Percentiles rank a stretch among this genome's conserved stretches.
Evolutionary conservation across 2,329 filamentous ascomycete species (phyloP).

Genomic region (Pestalotiopsis sp.): DNA sequence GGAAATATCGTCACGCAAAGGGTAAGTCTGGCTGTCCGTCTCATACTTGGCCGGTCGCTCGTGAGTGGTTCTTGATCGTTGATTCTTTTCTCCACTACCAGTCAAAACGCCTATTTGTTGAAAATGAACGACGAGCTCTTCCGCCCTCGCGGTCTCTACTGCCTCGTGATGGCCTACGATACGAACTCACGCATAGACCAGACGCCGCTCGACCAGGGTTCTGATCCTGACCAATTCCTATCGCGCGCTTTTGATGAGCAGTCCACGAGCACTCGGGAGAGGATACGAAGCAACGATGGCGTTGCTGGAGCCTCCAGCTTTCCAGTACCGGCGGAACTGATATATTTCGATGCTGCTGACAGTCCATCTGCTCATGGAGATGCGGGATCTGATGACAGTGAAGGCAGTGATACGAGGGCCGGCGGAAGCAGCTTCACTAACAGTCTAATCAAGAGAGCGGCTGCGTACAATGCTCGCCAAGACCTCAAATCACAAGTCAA

Average conservation of each 20-base stretch:
- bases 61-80: background rate
- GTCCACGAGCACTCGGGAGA: background rate
- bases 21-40: slow-evolving; percentile 3
- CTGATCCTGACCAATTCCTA: slow-evolving; percentile 12
- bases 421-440: background rate
- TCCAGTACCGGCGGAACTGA: slow-evolving; percentile 5
- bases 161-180: slow-evolving; percentile 25
- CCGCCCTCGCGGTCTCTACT: slow-evolving; percentile 25
- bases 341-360: background rate
- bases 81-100: background rate
- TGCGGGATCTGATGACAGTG: slow-evolving; percentile 6
- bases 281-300: background rate
- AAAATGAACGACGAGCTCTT: slow-evolving; percentile 29
- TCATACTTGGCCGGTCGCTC: background rate
- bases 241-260: background rate
- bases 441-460: background rate
- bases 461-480: background rate
- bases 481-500: slow-evolving; percentile 1
- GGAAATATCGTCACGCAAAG: slow-evolving; percentile 17
- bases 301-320: background rate
- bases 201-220: background rate
- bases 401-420: background rate
- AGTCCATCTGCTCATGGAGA: background rate
- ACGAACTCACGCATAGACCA: slow-evolving; percentile 11
- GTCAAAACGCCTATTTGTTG: slow-evolving; percentile 22